Percentiles rank a stretch among this genome's conserved stretches.
phyloP scores from a whole-genome alignment of 306 rosid genomes.

The Pueraria montana region DNA sequence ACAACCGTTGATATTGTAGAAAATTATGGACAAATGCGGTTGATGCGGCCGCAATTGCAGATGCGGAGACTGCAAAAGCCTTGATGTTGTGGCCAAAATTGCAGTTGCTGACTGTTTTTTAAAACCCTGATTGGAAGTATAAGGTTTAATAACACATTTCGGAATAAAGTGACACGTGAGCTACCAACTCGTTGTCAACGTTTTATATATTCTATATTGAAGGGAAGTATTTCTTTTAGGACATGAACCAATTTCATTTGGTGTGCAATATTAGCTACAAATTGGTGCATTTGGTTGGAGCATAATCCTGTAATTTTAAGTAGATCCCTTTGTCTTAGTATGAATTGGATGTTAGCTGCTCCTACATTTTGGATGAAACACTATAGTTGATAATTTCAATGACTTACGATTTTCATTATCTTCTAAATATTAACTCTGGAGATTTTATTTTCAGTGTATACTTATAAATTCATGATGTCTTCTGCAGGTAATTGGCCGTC shows the following conservation, averaged over 20 bases:
- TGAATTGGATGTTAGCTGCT: constrained; percentile 28
- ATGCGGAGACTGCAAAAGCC: neutral
- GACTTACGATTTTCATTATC: neutral
- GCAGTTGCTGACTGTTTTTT: neutral
- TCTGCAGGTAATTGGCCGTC: constrained; percentile 97
- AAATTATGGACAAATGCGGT: neutral
- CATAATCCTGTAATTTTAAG: constrained; percentile 1
- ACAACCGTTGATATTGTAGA: neutral
- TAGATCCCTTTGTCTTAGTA: neutral
- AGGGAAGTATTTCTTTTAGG: constrained; percentile 36
- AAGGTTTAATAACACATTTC: constrained; percentile 7
- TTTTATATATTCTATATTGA: constrained; percentile 39
- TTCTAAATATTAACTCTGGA: constrained; percentile 17
- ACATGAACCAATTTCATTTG: constrained; percentile 26
- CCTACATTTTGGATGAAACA: constrained; percentile 20
- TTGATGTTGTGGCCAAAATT: neutral
- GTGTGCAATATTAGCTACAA: constrained; percentile 8
- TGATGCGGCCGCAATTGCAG: neutral
- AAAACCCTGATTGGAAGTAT: neutral
- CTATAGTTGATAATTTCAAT: constrained; percentile 17
- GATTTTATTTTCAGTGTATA: constrained; percentile 21
- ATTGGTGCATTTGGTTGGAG: constrained; percentile 2
- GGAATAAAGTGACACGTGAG: constrained; percentile 20
- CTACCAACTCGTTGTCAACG: neutral
- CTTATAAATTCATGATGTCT: constrained; percentile 27